Percentiles rank a stretch among this genome's conserved stretches.
phyloP scores from a whole-genome alignment of 495 filamentous ascomycete genomes.

The Glonium stellatum region DNA sequence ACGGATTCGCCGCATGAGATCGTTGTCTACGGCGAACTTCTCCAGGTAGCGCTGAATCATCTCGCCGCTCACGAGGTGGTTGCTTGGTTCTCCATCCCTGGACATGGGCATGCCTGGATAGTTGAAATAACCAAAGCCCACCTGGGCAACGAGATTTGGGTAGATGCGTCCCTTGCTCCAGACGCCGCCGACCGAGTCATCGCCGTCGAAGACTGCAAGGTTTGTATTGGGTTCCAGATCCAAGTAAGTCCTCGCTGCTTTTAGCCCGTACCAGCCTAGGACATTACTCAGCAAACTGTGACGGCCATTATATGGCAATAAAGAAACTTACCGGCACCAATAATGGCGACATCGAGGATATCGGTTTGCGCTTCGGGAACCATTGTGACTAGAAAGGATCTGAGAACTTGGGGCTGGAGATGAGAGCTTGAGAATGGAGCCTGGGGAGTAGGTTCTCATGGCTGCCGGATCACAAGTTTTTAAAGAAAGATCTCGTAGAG shows the following conservation, averaged over 20 bases:
- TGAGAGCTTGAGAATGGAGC: too few relatives aligned
- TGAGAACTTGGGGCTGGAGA: too few relatives aligned
- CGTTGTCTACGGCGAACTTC: conserved; percentile 28
- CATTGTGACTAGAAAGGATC: too few relatives aligned
- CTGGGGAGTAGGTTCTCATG: too few relatives aligned
- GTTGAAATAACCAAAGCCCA: conserved; percentile 24
- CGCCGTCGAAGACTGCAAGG: conserved; percentile 29
- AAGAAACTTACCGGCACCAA: conserved; percentile 17
- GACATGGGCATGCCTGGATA: conserved; percentile 30
- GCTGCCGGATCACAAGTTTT: too few relatives aligned
- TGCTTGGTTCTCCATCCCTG: conserved; percentile 2
- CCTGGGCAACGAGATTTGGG: conserved; percentile 20
- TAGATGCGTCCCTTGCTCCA: conserved; percentile 30
- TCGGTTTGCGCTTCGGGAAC: too few relatives aligned
- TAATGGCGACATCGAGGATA: conserved; percentile 15
- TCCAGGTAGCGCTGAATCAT: conserved; percentile 28
- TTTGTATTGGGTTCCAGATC: conserved; percentile 26
- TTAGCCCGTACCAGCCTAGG: conserved; percentile 31
- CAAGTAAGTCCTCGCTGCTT: conserved; percentile 34
- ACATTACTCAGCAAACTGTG: not conserved
- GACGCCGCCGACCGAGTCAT: conserved; percentile 31
- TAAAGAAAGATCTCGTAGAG: too few relatives aligned
- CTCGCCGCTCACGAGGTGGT: conserved; percentile 3
- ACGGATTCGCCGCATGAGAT: conserved; percentile 24
- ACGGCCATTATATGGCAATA: not conserved